These are phyloP conservation scores for Jimgerdemannia flammicorona DNA, from an alignment of 192 early-diverging fungal species.

Conservation along the genomic window DNA sequence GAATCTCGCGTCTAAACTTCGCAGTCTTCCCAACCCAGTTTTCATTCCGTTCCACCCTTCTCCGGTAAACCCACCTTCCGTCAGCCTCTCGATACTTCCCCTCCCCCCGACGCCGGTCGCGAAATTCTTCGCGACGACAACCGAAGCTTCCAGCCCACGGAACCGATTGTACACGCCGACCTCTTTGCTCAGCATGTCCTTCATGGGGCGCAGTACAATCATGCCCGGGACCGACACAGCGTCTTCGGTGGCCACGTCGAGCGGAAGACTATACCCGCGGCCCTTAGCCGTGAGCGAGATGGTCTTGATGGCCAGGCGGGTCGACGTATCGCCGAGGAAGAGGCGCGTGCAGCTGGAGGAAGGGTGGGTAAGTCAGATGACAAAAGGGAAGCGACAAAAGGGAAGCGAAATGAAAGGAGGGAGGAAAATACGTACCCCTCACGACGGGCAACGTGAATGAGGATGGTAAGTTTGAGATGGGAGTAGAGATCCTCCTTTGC, in stretches of 20 bases:
- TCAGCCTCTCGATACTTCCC: conserved; percentile 55
- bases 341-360: conserved; percentile 50
- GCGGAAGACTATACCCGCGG: conserved; percentile 78
- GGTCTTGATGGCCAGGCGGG: conserved; percentile 72
- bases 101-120: conserved; percentile 48
- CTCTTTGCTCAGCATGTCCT: conserved; percentile 78
- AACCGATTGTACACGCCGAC: conserved; percentile 66
- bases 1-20: too few relatives aligned
- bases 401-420: background rate
- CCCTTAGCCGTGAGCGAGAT: conserved; percentile 80
- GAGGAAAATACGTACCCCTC: conserved; percentile 31
- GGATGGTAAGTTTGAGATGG: conserved; percentile 55
- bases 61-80: conserved; percentile 43
- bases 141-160: conserved; percentile 27
- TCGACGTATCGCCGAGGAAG: conserved; percentile 75
- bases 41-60: background rate
- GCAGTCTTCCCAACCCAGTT: background rate
- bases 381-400: background rate
- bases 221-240: conserved; percentile 50
- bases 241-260: conserved; percentile 64
- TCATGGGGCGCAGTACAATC: conserved; percentile 68
- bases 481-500: conserved; percentile 70
- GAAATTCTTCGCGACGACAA: conserved; percentile 44
- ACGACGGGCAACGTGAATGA: conserved; percentile 47
- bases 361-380: background rate